Conservation (phyloP, 192 early-diverging fungal species). For the Linnemannia exigua region DNA sequence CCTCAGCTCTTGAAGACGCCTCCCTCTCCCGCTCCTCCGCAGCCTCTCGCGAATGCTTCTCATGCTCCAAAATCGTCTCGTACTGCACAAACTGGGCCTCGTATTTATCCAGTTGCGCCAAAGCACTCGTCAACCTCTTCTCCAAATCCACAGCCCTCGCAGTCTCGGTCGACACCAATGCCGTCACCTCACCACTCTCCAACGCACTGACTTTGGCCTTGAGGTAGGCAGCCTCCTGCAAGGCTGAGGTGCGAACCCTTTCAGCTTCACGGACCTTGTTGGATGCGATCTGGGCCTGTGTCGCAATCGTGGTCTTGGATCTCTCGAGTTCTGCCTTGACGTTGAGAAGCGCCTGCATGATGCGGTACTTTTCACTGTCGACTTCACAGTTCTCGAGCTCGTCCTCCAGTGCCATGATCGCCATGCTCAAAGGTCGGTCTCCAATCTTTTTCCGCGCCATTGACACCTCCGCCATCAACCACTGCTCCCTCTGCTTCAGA, state of each 20-base stretch:
- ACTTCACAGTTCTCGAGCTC: constrained; percentile 55
- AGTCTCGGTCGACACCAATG: constrained; percentile 57
- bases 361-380: constrained; percentile 62
- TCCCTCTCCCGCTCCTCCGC: constrained; percentile 63
- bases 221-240: constrained; percentile 70
- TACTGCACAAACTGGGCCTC: constrained; percentile 58
- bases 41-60: constrained; percentile 56
- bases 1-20: constrained; percentile 62
- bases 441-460: constrained; percentile 50
- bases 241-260: constrained; percentile 61
- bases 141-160: constrained; percentile 61
- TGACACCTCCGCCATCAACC: constrained; percentile 43
- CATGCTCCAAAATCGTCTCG: constrained; percentile 62
- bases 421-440: constrained; percentile 42
- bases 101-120: constrained; percentile 56
- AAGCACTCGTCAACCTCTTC: constrained; percentile 53
- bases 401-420: constrained; percentile 32
- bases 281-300: constrained; percentile 62
- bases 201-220: constrained; percentile 66
- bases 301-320: constrained; percentile 60
- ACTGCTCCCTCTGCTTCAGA: constrained; percentile 44
- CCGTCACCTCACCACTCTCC: constrained; percentile 46
- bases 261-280: constrained; percentile 64
- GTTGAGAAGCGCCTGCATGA: constrained; percentile 63
- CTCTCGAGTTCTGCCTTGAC: constrained; percentile 65